Evolutionary conservation across 306 rosid genomes (phyloP).

Genomic region (Lathyrus oleraceus): DNA sequence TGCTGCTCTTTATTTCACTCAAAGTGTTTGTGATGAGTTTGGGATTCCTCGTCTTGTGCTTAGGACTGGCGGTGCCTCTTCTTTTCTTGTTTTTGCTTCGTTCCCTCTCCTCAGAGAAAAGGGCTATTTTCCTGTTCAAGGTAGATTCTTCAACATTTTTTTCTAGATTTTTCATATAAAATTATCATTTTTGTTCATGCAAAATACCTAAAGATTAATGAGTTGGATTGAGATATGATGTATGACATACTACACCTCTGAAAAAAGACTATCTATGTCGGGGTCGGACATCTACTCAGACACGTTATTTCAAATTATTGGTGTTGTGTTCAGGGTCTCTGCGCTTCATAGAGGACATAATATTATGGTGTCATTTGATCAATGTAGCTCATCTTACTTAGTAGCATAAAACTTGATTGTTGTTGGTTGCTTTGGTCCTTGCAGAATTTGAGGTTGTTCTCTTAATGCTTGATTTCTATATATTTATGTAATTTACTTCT

Average conservation of each 20-base stretch:
- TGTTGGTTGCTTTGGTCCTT: background rate
- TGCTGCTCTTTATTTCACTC: constrained; percentile 32
- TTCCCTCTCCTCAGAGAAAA: constrained; percentile 32
- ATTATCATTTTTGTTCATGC: background rate
- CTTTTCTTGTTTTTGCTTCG: constrained; percentile 29
- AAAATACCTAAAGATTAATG: background rate
- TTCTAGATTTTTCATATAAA: background rate
- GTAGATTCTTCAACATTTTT: background rate
- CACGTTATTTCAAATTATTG: too few species aligned
- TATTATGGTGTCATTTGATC: background rate
- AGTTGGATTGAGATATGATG: background rate
- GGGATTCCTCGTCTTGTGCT: constrained; percentile 28
- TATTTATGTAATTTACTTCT: background rate
- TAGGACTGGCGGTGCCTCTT: constrained; percentile 35
- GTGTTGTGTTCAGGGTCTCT: too few species aligned
- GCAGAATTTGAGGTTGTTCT: constrained; percentile 4
- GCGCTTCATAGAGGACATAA: background rate
- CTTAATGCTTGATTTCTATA: background rate
- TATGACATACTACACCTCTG: background rate
- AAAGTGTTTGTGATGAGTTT: constrained; percentile 27
- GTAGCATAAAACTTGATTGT: background rate
- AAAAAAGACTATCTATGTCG: too few species aligned
- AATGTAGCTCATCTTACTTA: background rate
- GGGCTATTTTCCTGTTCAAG: constrained; percentile 53
- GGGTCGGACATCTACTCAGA: too few species aligned